Percentiles rank a stretch among this genome's conserved stretches.
Evolutionary conservation across 148 eudicot genomes (phyloP).

Genomic region (Rhododendron williamsianum): DNA sequence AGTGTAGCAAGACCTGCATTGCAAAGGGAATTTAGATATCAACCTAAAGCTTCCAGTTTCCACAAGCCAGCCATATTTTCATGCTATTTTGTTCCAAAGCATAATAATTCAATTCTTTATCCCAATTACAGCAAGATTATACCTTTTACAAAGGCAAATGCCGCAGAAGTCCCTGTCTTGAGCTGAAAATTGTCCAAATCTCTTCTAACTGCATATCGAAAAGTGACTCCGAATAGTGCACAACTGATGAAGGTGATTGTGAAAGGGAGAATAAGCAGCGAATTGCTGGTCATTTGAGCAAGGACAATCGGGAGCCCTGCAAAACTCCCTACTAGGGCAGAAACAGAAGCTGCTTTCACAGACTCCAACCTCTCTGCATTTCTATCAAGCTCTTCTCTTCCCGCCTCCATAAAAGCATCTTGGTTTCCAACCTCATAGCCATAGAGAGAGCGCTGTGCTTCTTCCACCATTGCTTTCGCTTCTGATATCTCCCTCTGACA

Average conservation of each 20-base stretch:
- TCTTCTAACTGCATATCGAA: slow-evolving; percentile 76
- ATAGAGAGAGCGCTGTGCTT: slow-evolving; percentile 61
- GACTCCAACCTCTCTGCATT: slow-evolving; percentile 73
- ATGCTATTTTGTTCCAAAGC: background rate
- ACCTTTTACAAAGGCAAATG: slow-evolving; percentile 93
- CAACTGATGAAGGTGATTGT: slow-evolving; percentile 65
- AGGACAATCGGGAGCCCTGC: slow-evolving; percentile 66
- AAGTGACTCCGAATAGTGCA: slow-evolving; percentile 88
- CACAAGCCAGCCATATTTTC: background rate
- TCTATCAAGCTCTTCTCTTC: slow-evolving; percentile 17
- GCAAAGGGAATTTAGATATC: background rate
- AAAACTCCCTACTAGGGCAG: slow-evolving; percentile 68
- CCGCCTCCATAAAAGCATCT: slow-evolving; percentile 4
- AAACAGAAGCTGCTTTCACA: slow-evolving; percentile 62
- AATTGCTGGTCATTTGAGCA: slow-evolving; percentile 28
- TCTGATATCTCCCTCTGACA: slow-evolving; percentile 74
- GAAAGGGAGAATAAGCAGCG: slow-evolving; percentile 54
- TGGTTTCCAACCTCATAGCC: slow-evolving; percentile 11
- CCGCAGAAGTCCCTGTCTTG: slow-evolving; percentile 79
- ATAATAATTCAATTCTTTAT: background rate
- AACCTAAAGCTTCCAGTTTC: background rate
- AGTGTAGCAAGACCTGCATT: slow-evolving; percentile 75
- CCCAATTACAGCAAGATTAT: background rate
- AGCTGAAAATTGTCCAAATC: slow-evolving; percentile 86
- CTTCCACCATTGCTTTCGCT: slow-evolving; percentile 75